phyloP scores from a whole-genome alignment of 805 yeast genomes.

The Clavispora phyllophila region DNA sequence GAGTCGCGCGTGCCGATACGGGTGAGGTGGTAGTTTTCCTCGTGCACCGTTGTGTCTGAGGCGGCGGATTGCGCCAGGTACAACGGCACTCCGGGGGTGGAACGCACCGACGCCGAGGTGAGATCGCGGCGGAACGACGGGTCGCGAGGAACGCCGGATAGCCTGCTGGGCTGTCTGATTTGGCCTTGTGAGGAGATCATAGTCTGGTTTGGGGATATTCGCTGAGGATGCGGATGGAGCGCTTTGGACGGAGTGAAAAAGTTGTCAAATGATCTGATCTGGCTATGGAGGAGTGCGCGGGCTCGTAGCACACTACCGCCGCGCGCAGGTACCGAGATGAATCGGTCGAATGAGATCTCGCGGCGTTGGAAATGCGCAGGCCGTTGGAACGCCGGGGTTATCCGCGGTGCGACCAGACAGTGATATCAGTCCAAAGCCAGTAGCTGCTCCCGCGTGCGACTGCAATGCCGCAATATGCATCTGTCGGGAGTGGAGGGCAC shows the following conservation, averaged over 20 bases:
- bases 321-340: background rate
- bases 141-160: background rate
- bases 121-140: background rate
- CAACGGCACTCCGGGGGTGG: background rate
- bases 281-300: background rate
- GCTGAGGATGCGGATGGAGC: background rate
- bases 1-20: slow-evolving; percentile 21
- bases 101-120: background rate
- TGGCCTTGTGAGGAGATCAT: background rate
- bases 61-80: background rate
- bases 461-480: too few relatives aligned
- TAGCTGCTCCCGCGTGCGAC: too few relatives aligned
- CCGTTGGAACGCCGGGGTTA: too few relatives aligned
- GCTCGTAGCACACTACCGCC: background rate
- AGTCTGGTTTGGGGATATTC: too few relatives aligned
- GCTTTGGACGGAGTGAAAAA: background rate
- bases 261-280: background rate
- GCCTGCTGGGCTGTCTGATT: background rate
- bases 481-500: background rate
- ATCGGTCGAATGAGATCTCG: background rate
- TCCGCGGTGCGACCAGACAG: too few relatives aligned
- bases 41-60: background rate
- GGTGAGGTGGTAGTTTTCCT: slow-evolving; percentile 21
- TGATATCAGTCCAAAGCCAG: too few relatives aligned
- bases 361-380: background rate